Base-by-base conservation (phyloP, 75 land plant species). In the Larix kaempferi region DNA sequence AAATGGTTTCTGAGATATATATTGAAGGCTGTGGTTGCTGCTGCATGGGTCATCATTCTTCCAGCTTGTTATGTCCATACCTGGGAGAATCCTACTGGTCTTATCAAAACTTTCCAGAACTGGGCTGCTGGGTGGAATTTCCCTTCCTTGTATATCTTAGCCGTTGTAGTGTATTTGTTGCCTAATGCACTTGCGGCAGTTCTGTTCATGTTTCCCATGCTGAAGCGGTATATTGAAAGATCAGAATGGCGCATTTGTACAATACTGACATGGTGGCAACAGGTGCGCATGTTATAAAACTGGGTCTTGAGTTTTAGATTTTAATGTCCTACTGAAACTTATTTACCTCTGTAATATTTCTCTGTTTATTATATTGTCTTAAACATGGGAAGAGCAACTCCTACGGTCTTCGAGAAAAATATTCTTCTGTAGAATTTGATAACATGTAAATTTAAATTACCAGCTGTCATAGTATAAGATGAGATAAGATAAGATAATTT, bases 201-300 rank as follows among this genome's bases (percentile, higher is more conserved):
- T 33, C 44, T 98, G n/a, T 98, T 98, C 77, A 29, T 95, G 44
- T 80, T 98, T 80, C 99, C 99, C 39, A 78, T 83, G 79, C 71
- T 95, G n/a, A 81, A 93, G 78, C 86, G 89, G 57, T 54, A 55
- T 54, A 79, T 95, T 74, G 99, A 98, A 79, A 89, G 87, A 33
- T 95, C 99, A 58, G 86, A 95, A 49, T 85, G 83, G 85, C 74
- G 87, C 2, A 89, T 95, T 27, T 74, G 95, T 54, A 74, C 62
- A 57, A 69, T 95, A 44, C 72, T 95, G n/a, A 82, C 91, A 81
- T 98, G 99, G 99, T 98, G 99, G 98, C 87, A 96, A 29, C 99
- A 98, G 99, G 99, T 80, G 83, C 79, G 73, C 75, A 69, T 69
- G 54, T n/a, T 69, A 19, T 6, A 41, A 8, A 69, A 69, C 73